phyloP scores from a whole-genome alignment of 176 grass and related monocot genomes.

The Poa pratensis region DNA sequence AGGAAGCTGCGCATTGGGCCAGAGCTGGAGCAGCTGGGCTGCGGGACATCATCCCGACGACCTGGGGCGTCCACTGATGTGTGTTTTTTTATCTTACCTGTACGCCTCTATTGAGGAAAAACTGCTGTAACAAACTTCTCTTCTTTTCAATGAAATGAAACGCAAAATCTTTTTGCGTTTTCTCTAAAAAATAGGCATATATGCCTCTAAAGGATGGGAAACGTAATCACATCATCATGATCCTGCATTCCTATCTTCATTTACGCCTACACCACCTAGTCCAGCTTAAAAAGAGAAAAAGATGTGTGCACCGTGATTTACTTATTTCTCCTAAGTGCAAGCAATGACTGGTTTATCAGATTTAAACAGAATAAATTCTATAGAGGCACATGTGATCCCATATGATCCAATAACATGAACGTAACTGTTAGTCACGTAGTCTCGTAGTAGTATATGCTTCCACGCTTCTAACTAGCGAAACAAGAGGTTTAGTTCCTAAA shows the following conservation, averaged over 20 bases:
- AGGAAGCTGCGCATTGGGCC: too few species aligned
- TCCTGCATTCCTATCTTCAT: background rate
- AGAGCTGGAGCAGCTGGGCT: too few species aligned
- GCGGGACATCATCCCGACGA: too few species aligned
- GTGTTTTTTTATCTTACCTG: too few species aligned
- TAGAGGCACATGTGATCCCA: background rate
- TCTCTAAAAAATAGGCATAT: too few species aligned
- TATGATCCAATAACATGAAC: background rate
- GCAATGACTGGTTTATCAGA: background rate
- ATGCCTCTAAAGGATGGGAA: background rate
- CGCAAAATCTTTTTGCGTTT: too few species aligned
- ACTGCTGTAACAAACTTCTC: too few species aligned
- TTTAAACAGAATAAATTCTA: background rate
- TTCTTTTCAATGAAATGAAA: too few species aligned
- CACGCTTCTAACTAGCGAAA: slow-evolving; percentile 26
- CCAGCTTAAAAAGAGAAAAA: background rate
- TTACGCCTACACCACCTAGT: background rate
- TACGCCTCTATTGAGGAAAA: too few species aligned
- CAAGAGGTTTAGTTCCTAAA: background rate
- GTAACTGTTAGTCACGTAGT: background rate
- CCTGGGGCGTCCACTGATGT: too few species aligned
- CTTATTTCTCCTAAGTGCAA: background rate
- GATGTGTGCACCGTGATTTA: background rate
- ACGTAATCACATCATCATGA: background rate
- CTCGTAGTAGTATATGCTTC: background rate